These are phyloP conservation scores for Sinapis alba DNA, from an alignment of 441 rosid genomes.

Conservation along the genomic window DNA sequence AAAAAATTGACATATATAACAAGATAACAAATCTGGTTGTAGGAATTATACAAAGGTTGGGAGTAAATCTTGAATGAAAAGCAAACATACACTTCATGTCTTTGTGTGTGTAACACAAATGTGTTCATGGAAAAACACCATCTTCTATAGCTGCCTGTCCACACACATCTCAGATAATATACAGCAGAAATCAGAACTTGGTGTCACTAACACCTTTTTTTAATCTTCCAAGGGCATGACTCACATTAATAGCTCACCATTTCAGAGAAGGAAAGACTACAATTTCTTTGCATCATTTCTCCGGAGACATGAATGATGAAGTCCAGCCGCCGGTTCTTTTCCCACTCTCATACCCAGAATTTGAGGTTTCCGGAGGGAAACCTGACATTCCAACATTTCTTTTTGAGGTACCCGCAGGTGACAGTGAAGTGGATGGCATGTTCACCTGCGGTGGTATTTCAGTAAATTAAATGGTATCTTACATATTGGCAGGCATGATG, in stretches of 20 bases:
- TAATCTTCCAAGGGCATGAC: constrained; percentile 40
- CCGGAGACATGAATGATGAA: constrained; percentile 74
- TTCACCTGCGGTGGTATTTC: constrained; percentile 44
- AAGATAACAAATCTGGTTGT: constrained; percentile 20
- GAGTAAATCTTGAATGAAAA: constrained; percentile 18
- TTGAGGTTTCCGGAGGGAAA: constrained; percentile 35
- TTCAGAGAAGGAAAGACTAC: constrained; percentile 2
- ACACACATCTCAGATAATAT: constrained; percentile 38
- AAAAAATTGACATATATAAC: constrained; percentile 7
- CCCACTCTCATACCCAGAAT: constrained; percentile 29
- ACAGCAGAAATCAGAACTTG: constrained; percentile 28
- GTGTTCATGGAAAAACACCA: constrained; percentile 29
- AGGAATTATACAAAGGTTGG: constrained; percentile 29
- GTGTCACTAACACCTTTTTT: constrained; percentile 11
- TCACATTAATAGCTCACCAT: constrained; percentile 27
- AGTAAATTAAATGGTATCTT: neutral
- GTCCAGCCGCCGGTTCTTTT: constrained; percentile 34
- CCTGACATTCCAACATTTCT: constrained; percentile 26
- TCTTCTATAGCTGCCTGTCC: constrained; percentile 28
- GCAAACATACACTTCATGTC: constrained; percentile 42
- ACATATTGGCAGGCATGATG: neutral
- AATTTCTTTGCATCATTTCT: constrained; percentile 54
- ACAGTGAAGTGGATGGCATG: constrained; percentile 62
- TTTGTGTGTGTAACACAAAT: constrained; percentile 17
- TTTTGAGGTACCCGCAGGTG: constrained; percentile 68